Conservation (phyloP, 257 asterid genomes). For the Ocimum tenuiflorum region DNA sequence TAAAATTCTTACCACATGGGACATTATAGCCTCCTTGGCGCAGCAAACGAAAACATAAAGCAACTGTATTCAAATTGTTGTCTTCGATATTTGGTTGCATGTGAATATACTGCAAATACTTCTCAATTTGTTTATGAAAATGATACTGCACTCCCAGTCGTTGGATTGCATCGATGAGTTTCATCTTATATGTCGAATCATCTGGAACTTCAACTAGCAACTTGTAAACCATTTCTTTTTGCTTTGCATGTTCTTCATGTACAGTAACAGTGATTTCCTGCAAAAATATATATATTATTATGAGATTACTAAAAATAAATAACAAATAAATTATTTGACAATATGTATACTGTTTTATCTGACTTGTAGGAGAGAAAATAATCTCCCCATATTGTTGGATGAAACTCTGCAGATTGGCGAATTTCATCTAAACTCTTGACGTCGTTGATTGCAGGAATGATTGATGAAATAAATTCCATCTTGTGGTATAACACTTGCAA, state of each 20-base stretch:
- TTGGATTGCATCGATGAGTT: slow-evolving; percentile 7
- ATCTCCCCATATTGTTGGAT: not conserved
- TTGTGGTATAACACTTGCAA: no score
- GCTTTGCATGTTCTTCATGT: not conserved
- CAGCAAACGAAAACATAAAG: not conserved
- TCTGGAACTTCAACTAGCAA: not conserved
- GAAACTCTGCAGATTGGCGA: not conserved
- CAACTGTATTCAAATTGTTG: not conserved
- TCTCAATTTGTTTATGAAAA: not conserved
- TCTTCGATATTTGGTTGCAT: not conserved
- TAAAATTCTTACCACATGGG: not conserved
- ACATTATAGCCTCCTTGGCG: not conserved
- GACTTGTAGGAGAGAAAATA: not conserved
- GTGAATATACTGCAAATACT: not conserved
- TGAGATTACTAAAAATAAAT: not conserved
- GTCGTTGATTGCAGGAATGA: not conserved
- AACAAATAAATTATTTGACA: no score
- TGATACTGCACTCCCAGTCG: slow-evolving; percentile 1
- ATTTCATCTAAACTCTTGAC: not conserved
- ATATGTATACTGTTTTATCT: not conserved
- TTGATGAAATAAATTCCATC: not conserved
- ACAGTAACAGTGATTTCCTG: not conserved
- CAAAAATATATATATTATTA: no score
- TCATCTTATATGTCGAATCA: not conserved
- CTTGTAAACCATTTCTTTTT: not conserved